Base-by-base conservation (phyloP, 768 basidiomycete species). In the Saitozyma podzolica region DNA sequence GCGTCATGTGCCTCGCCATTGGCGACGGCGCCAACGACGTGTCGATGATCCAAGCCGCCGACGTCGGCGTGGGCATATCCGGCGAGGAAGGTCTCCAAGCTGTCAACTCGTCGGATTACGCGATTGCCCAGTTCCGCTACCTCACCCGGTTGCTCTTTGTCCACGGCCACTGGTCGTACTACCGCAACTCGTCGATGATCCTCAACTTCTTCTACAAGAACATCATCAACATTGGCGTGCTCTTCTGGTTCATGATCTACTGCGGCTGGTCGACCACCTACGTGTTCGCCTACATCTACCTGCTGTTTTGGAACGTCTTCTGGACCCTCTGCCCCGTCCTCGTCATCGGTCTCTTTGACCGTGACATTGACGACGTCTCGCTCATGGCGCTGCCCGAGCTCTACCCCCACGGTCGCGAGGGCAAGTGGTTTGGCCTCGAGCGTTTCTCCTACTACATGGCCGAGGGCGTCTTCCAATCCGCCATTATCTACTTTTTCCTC, bases 21-120 rank as follows among this genome's bases (percentile, higher is more conserved):
- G 96, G 96, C 1, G 96, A 99, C 74, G 96, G 96, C 58, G 96
- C 96, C 50, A 98, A 99, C 78, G 94, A 99, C 78, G 95, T 97
- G 71, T 95, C 92, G 81, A 97, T 98, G 95, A 98, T 97, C 61
- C 95, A 97, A 84, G 92, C 95, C 59, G 96, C 96, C 40, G 92
- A 99, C 80, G 90, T 99, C 52, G 96, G 96, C 56, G 88, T 99
- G 62, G 96, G 96, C 66, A 98, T 99, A 61, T 88, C 89, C 8
- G 96, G 96, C 42, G 96, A 98, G 76, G 96, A 99, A 73, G 96
- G 96, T 71, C 82, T 99, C 9, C 96, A 98, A 78, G 96, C 96
- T 29, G 96, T 97, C 81, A 99, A 99, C 81, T 89, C 94, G 42
- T 95, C 93, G n/a, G 96, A 99, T 80, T 99, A 98, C 79, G 91